A percentile compares a stretch with the other conserved stretches of the same genome.
These are phyloP conservation scores for Verticillium dahliae DNA, from an alignment of 2,329 filamentous ascomycete species.

Conservation along the genomic window DNA sequence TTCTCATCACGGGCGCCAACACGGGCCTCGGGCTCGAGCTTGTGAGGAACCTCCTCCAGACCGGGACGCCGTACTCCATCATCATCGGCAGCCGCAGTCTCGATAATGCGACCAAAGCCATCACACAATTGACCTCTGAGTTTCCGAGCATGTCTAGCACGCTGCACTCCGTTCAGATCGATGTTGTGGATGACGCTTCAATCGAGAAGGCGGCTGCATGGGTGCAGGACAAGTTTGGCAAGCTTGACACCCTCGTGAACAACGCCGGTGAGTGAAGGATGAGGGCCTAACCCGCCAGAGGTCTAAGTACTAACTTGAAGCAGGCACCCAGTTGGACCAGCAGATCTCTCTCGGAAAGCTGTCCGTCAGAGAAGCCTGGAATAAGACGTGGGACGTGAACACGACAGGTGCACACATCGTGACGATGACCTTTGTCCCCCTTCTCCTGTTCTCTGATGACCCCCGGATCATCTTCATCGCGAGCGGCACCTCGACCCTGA, in stretches of 20 bases:
- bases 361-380: constrained; percentile 30
- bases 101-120: constrained; percentile 15
- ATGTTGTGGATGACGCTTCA: constrained; percentile 12
- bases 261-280: constrained; percentile 18
- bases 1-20: constrained; percentile 15
- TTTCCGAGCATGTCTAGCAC: neutral
- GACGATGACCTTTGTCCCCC: constrained; percentile 26
- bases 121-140: neutral
- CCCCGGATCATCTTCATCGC: constrained; percentile 44
- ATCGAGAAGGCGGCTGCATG: constrained; percentile 9
- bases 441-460: constrained; percentile 32
- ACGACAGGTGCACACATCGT: constrained; percentile 33
- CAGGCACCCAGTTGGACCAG: neutral
- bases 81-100: constrained; percentile 18
- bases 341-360: neutral
- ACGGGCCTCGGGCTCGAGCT: constrained; percentile 19
- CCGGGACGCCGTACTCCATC: constrained; percentile 14
- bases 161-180: constrained; percentile 9
- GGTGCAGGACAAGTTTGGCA: constrained; percentile 6
- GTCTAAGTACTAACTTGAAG: too few species aligned
- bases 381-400: constrained; percentile 41
- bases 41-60: constrained; percentile 14
- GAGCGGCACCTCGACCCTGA: constrained; percentile 31
- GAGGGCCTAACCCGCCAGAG: neutral
- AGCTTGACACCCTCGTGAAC: constrained; percentile 19